These are phyloP conservation scores for Fusarium newnesense DNA, from an alignment of 2,329 filamentous ascomycete species.

Conservation along the genomic window DNA sequence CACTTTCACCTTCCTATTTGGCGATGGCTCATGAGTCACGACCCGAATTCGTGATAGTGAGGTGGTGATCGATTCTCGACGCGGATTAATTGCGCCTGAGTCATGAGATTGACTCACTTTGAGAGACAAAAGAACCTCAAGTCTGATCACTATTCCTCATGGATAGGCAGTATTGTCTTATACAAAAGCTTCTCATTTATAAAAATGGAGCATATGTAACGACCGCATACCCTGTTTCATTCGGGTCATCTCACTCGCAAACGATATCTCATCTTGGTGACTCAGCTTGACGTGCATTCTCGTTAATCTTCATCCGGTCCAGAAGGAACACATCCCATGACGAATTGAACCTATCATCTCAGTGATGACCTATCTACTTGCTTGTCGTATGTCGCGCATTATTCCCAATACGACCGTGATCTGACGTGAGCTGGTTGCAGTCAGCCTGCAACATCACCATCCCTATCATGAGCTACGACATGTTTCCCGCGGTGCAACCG, in stretches of 20 bases:
- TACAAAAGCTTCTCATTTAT: accelerated
- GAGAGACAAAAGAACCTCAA: accelerated
- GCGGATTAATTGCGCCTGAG: neutral
- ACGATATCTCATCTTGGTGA: neutral
- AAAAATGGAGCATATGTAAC: neutral
- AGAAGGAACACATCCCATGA: accelerated
- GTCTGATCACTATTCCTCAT: neutral
- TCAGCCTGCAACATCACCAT: neutral
- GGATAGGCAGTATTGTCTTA: accelerated
- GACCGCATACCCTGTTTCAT: neutral
- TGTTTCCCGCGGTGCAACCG: neutral
- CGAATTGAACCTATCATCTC: neutral
- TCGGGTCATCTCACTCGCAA: neutral
- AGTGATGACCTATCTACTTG: accelerated
- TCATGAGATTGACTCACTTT: neutral
- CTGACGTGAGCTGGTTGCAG: conserved; percentile 1
- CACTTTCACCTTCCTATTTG: conserved; percentile 7
- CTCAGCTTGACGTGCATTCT: neutral
- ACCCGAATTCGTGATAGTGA: neutral
- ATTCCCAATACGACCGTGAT: neutral
- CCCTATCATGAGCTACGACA: neutral
- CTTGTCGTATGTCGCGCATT: neutral
- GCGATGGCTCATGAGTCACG: conserved; percentile 1
- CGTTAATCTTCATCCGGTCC: accelerated
- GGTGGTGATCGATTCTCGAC: neutral